A percentile compares a stretch with the other conserved stretches of the same genome.
phyloP scores from a whole-genome alignment of 495 filamentous ascomycete species.

The Penicillium angulare region DNA sequence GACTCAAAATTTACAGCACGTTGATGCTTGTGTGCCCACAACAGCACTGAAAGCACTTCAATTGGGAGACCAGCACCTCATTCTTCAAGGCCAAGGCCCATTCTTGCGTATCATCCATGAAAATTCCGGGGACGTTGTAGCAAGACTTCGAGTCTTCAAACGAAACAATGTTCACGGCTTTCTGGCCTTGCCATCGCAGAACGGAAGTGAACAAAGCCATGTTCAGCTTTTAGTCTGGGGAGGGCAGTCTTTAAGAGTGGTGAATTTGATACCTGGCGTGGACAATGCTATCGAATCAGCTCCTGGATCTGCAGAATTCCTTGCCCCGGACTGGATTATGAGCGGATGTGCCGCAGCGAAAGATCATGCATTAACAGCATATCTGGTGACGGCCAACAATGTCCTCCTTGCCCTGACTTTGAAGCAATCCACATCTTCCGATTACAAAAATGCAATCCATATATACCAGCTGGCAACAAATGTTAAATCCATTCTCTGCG shows the following conservation, averaged over 20 bases:
- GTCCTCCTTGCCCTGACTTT: slow-evolving; percentile 52
- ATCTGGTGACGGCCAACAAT: slow-evolving; percentile 83
- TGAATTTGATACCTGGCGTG: slow-evolving; percentile 43
- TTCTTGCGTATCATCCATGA: slow-evolving; percentile 39
- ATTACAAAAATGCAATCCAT: slow-evolving; percentile 27
- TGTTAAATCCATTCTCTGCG: slow-evolving; percentile 84
- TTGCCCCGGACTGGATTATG: slow-evolving; percentile 78
- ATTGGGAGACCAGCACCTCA: slow-evolving; percentile 20
- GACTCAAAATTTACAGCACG: slow-evolving; percentile 31
- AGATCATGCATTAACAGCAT: slow-evolving; percentile 20
- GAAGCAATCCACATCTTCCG: slow-evolving; percentile 4
- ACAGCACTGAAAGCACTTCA: slow-evolving; percentile 35
- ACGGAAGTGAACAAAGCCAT: slow-evolving; percentile 19
- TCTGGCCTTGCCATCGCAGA: slow-evolving; percentile 21
- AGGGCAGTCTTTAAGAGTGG: slow-evolving; percentile 66
- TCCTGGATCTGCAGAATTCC: slow-evolving; percentile 39
- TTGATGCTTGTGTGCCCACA: slow-evolving; percentile 49
- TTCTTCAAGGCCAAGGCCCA: slow-evolving; percentile 45
- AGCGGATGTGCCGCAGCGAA: slow-evolving; percentile 52
- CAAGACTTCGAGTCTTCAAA: slow-evolving; percentile 34
- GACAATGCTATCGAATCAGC: too few relatives aligned
- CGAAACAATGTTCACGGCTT: slow-evolving; percentile 46
- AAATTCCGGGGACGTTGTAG: slow-evolving; percentile 27
- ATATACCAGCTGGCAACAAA: slow-evolving; percentile 56
- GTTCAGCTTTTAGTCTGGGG: slow-evolving; percentile 67